Evolutionary conservation across 306 rosid genomes (phyloP).

Genomic region (Nissolia schottii): DNA sequence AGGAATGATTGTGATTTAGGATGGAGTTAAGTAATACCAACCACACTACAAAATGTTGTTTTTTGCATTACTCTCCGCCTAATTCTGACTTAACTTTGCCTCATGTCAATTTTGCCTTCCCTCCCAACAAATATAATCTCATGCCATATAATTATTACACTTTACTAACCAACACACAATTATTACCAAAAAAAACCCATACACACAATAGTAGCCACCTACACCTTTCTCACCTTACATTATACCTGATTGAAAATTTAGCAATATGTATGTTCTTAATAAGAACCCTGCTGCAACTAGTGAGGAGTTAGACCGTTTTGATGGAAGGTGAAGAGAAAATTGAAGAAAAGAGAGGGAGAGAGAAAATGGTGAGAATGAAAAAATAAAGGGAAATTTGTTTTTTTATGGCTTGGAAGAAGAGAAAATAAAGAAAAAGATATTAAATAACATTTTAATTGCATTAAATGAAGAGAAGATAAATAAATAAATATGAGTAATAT

Average conservation of each 20-base stretch:
- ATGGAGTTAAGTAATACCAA: slow-evolving; percentile 60
- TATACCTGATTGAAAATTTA: too few relatives aligned
- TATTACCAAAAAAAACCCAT: too few relatives aligned
- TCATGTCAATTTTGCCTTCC: slow-evolving; percentile 61
- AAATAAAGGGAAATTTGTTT: too few relatives aligned
- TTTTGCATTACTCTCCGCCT: slow-evolving; percentile 33
- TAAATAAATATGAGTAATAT: too few relatives aligned
- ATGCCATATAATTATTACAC: slow-evolving; percentile 27
- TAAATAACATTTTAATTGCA: too few relatives aligned
- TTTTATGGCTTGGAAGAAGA: too few relatives aligned
- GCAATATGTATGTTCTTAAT: not conserved
- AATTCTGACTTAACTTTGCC: slow-evolving; percentile 42
- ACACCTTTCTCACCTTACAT: slow-evolving; percentile 3
- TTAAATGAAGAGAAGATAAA: too few relatives aligned
- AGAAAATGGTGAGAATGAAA: too few relatives aligned
- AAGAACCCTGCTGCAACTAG: not conserved
- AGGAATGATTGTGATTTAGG: slow-evolving; percentile 61
- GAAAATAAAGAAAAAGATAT: too few relatives aligned
- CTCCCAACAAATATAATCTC: slow-evolving; percentile 40
- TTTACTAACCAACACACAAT: slow-evolving; percentile 9
- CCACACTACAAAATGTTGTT: slow-evolving; percentile 27
- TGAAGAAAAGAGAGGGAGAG: too few relatives aligned
- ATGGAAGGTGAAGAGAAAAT: too few relatives aligned
- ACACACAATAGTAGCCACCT: slow-evolving; percentile 23
- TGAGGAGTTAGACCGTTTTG: too few relatives aligned